Percentiles rank a stretch among this genome's conserved stretches.
Evolutionary conservation across 495 filamentous ascomycete species (phyloP).

Genomic region (Haplographium delicatum): DNA sequence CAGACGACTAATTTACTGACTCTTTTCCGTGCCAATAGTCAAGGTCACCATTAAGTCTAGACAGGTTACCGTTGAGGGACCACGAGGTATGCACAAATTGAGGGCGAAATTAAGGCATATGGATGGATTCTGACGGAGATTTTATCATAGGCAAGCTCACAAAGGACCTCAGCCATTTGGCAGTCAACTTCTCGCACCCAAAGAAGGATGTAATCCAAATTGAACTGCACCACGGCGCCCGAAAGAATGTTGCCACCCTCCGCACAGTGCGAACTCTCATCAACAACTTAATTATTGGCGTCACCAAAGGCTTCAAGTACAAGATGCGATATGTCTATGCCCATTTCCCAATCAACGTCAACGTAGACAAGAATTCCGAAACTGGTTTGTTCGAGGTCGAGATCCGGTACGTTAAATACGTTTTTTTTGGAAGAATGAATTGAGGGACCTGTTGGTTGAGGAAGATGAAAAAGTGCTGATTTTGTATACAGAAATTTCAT

Average conservation of each 20-base stretch:
- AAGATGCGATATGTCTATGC: slow-evolving; percentile 99
- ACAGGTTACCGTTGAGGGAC: slow-evolving; percentile 91
- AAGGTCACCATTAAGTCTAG: slow-evolving; percentile 94
- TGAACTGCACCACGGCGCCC: slow-evolving; percentile 93
- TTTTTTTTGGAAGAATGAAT: slow-evolving; percentile 4
- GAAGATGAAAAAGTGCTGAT: slow-evolving; percentile 27
- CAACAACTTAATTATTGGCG: slow-evolving; percentile 96
- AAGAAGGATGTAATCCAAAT: slow-evolving; percentile 81
- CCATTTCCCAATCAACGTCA: slow-evolving; percentile 99
- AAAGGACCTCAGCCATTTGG: slow-evolving; percentile 93
- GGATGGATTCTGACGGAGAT: slow-evolving; percentile 19
- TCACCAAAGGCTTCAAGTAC: slow-evolving; percentile 99
- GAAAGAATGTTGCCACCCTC: slow-evolving; percentile 96
- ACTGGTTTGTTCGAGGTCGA: slow-evolving; percentile 85
- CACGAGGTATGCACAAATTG: slow-evolving; percentile 58
- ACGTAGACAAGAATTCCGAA: slow-evolving; percentile 93
- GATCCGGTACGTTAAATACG: slow-evolving; percentile 73
- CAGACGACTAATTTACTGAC: slow-evolving; percentile 30
- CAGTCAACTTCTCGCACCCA: slow-evolving; percentile 88
- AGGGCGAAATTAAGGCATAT: neutral
- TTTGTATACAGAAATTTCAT: slow-evolving; percentile 80
- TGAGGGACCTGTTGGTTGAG: neutral
- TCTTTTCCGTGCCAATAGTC: slow-evolving; percentile 53
- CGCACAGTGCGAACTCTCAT: slow-evolving; percentile 96
- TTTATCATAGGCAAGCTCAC: slow-evolving; percentile 75